These are phyloP conservation scores for Pouteria glomerata DNA, from an alignment of 148 eudicot genomes.

Conservation along the genomic window DNA sequence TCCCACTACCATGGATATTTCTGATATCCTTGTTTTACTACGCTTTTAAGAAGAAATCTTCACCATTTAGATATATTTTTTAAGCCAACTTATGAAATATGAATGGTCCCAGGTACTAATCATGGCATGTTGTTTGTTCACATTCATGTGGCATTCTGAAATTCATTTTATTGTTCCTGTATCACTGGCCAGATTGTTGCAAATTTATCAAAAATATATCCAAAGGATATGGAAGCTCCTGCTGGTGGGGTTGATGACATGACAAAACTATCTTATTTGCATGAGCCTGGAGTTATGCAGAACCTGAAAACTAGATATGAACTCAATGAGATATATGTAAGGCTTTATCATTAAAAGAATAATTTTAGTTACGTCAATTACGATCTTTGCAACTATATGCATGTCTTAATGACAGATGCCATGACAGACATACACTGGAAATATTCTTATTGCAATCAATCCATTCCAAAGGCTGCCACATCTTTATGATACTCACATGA, in stretches of 20 bases:
- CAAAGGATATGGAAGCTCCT: conserved; percentile 95
- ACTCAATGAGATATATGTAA: conserved; percentile 93
- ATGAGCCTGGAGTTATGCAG: conserved; percentile 93
- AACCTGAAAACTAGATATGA: conserved; percentile 88
- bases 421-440: conserved; percentile 96
- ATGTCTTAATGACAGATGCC: conserved; percentile 12
- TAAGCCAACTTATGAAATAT: neutral
- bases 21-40: too few species aligned
- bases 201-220: conserved; percentile 70
- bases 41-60: too few species aligned
- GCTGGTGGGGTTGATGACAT: conserved; percentile 98
- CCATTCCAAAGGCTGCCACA: conserved; percentile 96
- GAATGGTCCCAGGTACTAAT: neutral
- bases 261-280: conserved; percentile 94
- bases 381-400: neutral
- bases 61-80: too few species aligned
- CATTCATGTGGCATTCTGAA: conserved; percentile 1
- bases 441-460: conserved; percentile 93
- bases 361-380: neutral
- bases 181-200: conserved; percentile 55
- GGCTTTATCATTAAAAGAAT: conserved; percentile 6
- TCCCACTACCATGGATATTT: too few species aligned
- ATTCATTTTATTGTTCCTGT: conserved; percentile 14
- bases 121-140: too few species aligned
- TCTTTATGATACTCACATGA: conserved; percentile 87